Evolutionary conservation across 768 basidiomycete genomes (phyloP), one percentile per base, ranked within the genome.

Genomic region (Lactarius tabidus): DNA sequence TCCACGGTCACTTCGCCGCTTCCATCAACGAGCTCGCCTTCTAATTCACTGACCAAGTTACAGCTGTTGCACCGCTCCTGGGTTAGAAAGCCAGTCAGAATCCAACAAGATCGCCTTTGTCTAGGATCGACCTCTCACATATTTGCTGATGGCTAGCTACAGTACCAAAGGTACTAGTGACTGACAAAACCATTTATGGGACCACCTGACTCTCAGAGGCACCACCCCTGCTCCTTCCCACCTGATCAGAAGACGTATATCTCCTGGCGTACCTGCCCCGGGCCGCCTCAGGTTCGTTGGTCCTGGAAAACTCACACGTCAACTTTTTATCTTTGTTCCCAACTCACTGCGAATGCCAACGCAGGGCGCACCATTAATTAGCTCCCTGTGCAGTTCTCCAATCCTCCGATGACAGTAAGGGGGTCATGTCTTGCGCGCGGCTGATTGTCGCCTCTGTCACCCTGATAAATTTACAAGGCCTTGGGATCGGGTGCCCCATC

Each of bases 201-300:
- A 33, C 33, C 33, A 8, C 8, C 33, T 3, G 33, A 33, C 33
- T 8, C 3, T 33, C 33, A 33, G 8, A 33, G 33, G 33, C 8
- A 33, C 33, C 33, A 33, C 33, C 3, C 33, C 33, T 33, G 33
- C 8, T 33, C 33, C 33, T 33, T 4, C 33, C 33, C 3, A 3
- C 67, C 67, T 8, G 38, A 59, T 8, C 67, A 64, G 35, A 60
- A 60, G 28, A 56, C 35, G 26, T 68, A 45, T 55, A 61, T 59
- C 56, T 36, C 56, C 8, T 62, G 63, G 31, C 29, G 62, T 26
- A 10, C n/a, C 33, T 4, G 33, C 8, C 8, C 20, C 29, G 9
- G 8, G 26, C 20, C 78, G 57, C 77, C 78, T 6, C n/a, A 45
- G 9, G 18, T 78, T 78, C 71, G 31, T 36, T 35, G 31, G 8